These are phyloP conservation scores for Arxiozyma bovina DNA, from an alignment of 1,139 yeast species.

Conservation along the genomic window DNA sequence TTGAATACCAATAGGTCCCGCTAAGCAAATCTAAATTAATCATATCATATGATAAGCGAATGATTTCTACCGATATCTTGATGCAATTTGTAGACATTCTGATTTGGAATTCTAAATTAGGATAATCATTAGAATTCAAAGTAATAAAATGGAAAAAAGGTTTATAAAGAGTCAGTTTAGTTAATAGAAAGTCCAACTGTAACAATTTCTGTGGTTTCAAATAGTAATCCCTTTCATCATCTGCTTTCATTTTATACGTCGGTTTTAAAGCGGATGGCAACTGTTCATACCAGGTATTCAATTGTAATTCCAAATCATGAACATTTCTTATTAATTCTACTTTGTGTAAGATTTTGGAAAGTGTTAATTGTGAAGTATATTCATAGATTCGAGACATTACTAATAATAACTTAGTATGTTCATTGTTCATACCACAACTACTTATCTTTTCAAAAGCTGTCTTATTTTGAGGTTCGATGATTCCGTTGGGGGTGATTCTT, in stretches of 20 bases:
- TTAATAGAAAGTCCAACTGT: slow-evolving; percentile 57
- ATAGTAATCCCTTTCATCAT: slow-evolving; percentile 39
- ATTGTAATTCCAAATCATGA: slow-evolving; percentile 34
- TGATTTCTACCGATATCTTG: slow-evolving; percentile 70
- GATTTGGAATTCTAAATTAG: slow-evolving; percentile 38
- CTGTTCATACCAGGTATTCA: slow-evolving; percentile 60
- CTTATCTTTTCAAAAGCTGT: slow-evolving; percentile 35
- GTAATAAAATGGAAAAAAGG: slow-evolving; percentile 56
- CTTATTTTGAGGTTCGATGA: background rate
- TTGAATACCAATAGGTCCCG: slow-evolving; percentile 86
- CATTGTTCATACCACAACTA: slow-evolving; percentile 69
- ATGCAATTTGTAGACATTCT: slow-evolving; percentile 63
- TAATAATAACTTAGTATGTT: slow-evolving; percentile 65
- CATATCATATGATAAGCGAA: slow-evolving; percentile 69
- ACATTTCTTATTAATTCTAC: slow-evolving; percentile 38
- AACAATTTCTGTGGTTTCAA: slow-evolving; percentile 55
- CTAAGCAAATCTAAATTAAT: slow-evolving; percentile 57
- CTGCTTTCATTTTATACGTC: slow-evolving; percentile 17
- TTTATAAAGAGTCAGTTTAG: slow-evolving; percentile 59
- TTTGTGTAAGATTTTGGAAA: slow-evolving; percentile 29
- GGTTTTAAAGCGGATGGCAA: slow-evolving; percentile 65
- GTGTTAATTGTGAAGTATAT: slow-evolving; percentile 5
- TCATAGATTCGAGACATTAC: slow-evolving; percentile 46
- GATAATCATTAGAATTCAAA: slow-evolving; percentile 9
- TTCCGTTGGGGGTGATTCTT: slow-evolving; percentile 6